Evolutionary conservation across 768 basidiomycete species (phyloP).

Genomic region (Kwoniella sp.): DNA sequence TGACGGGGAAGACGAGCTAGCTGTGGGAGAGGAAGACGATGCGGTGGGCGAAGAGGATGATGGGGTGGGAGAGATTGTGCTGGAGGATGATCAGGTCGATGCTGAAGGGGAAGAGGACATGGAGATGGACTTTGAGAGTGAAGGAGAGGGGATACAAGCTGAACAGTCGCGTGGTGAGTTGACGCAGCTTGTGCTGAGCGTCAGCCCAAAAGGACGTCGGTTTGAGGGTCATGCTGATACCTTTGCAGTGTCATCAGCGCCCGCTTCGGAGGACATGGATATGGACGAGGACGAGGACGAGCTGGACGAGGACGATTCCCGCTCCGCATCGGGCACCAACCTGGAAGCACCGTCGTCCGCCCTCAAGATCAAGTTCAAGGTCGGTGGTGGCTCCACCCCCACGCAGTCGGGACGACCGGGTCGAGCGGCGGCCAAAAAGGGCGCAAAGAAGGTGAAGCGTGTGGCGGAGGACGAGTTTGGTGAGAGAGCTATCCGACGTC

Average conservation of each 20-base stretch:
- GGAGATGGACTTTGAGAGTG: conserved; percentile 11
- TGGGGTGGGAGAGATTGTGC: conserved; percentile 13
- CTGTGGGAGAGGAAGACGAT: conserved; percentile 7
- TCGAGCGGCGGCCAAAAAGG: conserved; percentile 31
- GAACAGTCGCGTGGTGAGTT: conserved; percentile 17
- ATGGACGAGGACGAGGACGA: conserved; percentile 19
- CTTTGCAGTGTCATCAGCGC: background rate
- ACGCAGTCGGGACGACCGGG: background rate
- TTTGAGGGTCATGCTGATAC: background rate
- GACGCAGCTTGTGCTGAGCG: too few species aligned
- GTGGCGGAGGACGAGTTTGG: conserved; percentile 27
- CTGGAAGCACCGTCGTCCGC: conserved; percentile 7
- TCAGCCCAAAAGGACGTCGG: background rate
- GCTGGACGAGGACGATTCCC: conserved; percentile 3
- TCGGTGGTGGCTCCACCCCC: conserved; percentile 1
- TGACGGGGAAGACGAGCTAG: conserved; percentile 14
- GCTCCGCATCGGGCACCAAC: background rate
- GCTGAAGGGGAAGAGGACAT: conserved; percentile 21
- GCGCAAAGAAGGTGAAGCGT: conserved; percentile 29
- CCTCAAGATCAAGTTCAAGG: conserved; percentile 28
- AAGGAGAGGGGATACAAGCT: conserved; percentile 8
- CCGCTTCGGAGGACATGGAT: background rate
- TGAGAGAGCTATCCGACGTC: too few species aligned
- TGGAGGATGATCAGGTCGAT: conserved; percentile 7
- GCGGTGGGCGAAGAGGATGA: conserved; percentile 13